A percentile compares a stretch with the other conserved stretches of the same genome.
Evolutionary conservation across 306 rosid species (phyloP).

Genomic region (Alnus rubra): DNA sequence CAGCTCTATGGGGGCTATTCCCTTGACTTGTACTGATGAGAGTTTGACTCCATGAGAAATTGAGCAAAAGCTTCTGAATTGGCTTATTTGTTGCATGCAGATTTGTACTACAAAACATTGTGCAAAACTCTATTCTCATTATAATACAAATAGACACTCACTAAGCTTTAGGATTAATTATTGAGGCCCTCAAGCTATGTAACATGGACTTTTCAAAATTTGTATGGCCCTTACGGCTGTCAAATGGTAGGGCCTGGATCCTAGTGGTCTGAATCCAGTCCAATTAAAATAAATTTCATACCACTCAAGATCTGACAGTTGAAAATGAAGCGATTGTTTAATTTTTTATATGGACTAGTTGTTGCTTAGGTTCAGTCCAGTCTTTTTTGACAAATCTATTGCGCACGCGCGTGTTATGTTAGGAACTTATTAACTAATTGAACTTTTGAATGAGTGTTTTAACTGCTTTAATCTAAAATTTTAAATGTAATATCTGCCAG

Average conservation of each 20-base stretch:
- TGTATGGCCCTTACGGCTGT: neutral
- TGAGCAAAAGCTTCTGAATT: too few species aligned
- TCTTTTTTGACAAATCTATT: too few species aligned
- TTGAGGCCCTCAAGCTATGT: neutral
- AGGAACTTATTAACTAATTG: neutral
- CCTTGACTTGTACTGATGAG: too few species aligned
- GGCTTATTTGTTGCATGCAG: too few species aligned
- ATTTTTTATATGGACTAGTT: neutral
- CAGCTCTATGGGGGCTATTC: neutral
- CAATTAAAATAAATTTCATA: neutral
- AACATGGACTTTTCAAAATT: neutral
- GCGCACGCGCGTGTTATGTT: neutral
- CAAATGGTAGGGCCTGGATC: neutral
- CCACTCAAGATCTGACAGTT: neutral
- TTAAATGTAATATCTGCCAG: slow-evolving; percentile 42
- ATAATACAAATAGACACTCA: too few species aligned
- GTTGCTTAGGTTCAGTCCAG: neutral
- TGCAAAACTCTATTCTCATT: too few species aligned
- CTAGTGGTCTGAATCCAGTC: neutral
- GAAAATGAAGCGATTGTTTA: neutral
- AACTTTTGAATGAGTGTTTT: neutral
- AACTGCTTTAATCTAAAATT: neutral
- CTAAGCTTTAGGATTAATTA: neutral
- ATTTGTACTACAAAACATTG: too few species aligned
- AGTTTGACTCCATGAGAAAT: too few species aligned